Percentiles rank a stretch among this genome's conserved stretches.
Conservation (phyloP, 805 yeast genomes). For the Cyberlindnera samutprakarnensis region DNA sequence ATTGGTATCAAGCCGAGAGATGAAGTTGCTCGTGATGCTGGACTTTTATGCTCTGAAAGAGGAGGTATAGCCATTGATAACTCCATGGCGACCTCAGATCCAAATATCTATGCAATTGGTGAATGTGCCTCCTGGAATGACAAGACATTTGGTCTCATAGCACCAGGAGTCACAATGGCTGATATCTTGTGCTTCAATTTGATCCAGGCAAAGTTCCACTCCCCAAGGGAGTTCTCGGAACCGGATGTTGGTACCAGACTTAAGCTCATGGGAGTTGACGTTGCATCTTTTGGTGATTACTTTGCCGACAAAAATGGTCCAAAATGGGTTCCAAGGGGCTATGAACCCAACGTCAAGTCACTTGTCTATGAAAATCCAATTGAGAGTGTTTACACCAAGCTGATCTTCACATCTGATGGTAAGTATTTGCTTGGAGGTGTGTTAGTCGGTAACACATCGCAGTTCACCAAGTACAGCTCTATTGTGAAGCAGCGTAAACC, state of each 20-base stretch:
- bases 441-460: constrained; percentile 27
- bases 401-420: constrained; percentile 28
- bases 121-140: constrained; percentile 32
- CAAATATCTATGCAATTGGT: constrained; percentile 26
- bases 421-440: constrained; percentile 30
- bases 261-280: constrained; percentile 31
- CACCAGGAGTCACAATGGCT: constrained; percentile 34
- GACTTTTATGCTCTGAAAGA: constrained; percentile 17
- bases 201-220: constrained; percentile 28
- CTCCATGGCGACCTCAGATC: constrained; percentile 22
- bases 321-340: constrained; percentile 25
- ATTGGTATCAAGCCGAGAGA: constrained; percentile 30
- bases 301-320: constrained; percentile 30
- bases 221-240: constrained; percentile 23
- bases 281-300: constrained; percentile 32
- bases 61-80: constrained; percentile 27
- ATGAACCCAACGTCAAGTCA: constrained; percentile 19
- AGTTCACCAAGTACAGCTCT: constrained; percentile 26
- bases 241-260: constrained; percentile 30
- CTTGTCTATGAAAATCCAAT: constrained; percentile 27
- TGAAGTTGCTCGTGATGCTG: constrained; percentile 23
- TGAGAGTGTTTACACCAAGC: constrained; percentile 27
- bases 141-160: constrained; percentile 29
- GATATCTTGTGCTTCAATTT: constrained; percentile 28
- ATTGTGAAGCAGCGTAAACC: constrained; percentile 24